A percentile compares a stretch with the other conserved stretches of the same genome.
phyloP scores from a whole-genome alignment of 108 stramenopile genomes.

The Nannochloropsis oceanica region DNA sequence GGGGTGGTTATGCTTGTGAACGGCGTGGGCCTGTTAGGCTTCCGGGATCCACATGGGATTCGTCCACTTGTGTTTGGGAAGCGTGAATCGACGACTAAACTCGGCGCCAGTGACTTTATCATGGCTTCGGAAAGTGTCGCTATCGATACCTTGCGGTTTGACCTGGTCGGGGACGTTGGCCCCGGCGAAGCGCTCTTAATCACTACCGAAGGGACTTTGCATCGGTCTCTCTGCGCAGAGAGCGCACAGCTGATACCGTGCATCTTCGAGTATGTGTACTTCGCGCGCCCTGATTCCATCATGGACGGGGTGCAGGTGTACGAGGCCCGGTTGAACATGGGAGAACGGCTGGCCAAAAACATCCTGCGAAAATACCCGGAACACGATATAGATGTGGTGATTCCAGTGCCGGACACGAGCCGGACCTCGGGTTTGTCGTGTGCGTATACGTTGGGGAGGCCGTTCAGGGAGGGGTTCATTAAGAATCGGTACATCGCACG shows the following conservation, averaged over 20 bases:
- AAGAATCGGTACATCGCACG: constrained; percentile 98
- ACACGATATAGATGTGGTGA: constrained; percentile 91
- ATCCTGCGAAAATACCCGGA: constrained; percentile 68
- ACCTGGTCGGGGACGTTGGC: constrained; percentile 69
- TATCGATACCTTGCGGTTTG: constrained; percentile 87
- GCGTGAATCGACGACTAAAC: neutral
- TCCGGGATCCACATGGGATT: constrained; percentile 92
- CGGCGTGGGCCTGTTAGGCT: constrained; percentile 83
- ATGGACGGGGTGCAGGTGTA: constrained; percentile 95
- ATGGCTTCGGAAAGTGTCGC: constrained; percentile 92
- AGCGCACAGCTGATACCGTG: constrained; percentile 54
- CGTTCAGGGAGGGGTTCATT: constrained; percentile 94
- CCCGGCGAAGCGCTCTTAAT: constrained; percentile 88
- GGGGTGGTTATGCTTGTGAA: constrained; percentile 83
- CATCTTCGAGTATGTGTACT: constrained; percentile 99
- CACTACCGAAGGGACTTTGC: constrained; percentile 39
- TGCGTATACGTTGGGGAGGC: constrained; percentile 59
- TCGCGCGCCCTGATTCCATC: constrained; percentile 94
- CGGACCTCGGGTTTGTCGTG: constrained; percentile 66
- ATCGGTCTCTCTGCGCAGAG: constrained; percentile 15
- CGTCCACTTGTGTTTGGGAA: constrained; percentile 51
- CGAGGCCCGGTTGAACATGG: constrained; percentile 89
- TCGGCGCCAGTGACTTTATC: constrained; percentile 49
- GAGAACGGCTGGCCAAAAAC: constrained; percentile 77
- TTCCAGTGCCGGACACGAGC: constrained; percentile 94